phyloP scores from a whole-genome alignment of 495 filamentous ascomycete species.

The Astrothelium subdiscretum region DNA sequence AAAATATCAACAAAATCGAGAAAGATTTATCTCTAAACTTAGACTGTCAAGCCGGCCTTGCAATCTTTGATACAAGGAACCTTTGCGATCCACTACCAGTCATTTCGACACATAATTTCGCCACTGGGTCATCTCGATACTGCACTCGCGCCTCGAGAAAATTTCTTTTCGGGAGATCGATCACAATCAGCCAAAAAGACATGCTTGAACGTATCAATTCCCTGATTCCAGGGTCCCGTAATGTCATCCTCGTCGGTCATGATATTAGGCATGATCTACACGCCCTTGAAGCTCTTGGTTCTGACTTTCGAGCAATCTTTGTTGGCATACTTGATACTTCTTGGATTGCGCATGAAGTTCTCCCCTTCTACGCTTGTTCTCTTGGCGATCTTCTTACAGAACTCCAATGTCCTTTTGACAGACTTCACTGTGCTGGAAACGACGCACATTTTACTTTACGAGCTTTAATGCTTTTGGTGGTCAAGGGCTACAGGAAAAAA shows the following conservation, averaged over 20 bases:
- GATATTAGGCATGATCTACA: conserved; percentile 8
- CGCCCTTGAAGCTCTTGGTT: conserved; percentile 5
- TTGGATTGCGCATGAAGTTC: conserved; percentile 3
- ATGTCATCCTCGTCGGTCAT: conserved; percentile 7
- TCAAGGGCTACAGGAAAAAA: conserved; percentile 1
- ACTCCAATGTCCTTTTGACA: background rate
- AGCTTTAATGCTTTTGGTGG: conserved; percentile 8
- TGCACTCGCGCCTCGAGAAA: conserved; percentile 1
- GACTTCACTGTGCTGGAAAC: conserved; percentile 4
- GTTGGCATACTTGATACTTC: conserved; percentile 1
- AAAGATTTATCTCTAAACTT: conserved; percentile 2
- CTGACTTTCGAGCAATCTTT: conserved; percentile 3
- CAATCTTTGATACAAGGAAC: conserved; percentile 7
- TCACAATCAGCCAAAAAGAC: conserved; percentile 1
- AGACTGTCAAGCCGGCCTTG: conserved; percentile 6
- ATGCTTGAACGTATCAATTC: background rate
- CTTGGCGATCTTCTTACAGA: conserved; percentile 5
- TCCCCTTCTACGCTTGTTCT: conserved; percentile 2
- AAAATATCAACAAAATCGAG: conserved; percentile 8
- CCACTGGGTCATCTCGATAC: conserved; percentile 6
- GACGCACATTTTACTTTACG: conserved; percentile 7
- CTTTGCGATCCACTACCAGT: background rate
- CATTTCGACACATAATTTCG: conserved; percentile 7
- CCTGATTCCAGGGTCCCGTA: conserved; percentile 4
- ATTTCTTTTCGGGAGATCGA: conserved; percentile 6